Evolutionary conservation across 2,329 filamentous ascomycete species (phyloP).

Genomic region (Aspergillus pseudoterreus): DNA sequence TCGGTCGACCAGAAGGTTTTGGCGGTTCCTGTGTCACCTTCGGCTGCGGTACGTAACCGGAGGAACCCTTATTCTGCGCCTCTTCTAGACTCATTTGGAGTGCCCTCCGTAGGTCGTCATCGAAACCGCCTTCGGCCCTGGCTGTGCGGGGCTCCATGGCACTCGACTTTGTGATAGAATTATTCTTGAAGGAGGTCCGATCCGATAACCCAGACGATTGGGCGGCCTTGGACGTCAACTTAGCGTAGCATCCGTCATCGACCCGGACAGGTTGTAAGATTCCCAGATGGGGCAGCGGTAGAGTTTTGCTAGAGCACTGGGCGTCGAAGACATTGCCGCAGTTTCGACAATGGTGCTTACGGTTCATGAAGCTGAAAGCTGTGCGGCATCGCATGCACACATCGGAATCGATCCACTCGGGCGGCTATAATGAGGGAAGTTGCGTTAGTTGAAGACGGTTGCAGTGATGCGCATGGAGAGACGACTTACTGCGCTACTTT

Average conservation of each 20-base stretch:
- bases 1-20: slow-evolving; percentile 41
- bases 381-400: slow-evolving; percentile 98
- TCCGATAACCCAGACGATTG: slow-evolving; percentile 40
- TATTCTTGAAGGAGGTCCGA: slow-evolving; percentile 41
- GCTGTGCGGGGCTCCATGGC: slow-evolving; percentile 89
- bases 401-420: slow-evolving; percentile 96
- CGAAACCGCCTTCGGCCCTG: slow-evolving; percentile 83
- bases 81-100: slow-evolving; percentile 97
- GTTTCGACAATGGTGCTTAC: slow-evolving; percentile 97
- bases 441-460: slow-evolving; percentile 4
- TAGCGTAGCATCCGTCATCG: slow-evolving; percentile 91
- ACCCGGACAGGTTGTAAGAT: slow-evolving; percentile 89
- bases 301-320: slow-evolving; percentile 83
- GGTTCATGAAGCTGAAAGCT: slow-evolving; percentile 93
- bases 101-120: slow-evolving; percentile 90
- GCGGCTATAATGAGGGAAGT: slow-evolving; percentile 57
- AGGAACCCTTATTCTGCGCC: slow-evolving; percentile 67
- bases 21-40: slow-evolving; percentile 39
- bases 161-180: slow-evolving; percentile 61
- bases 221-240: slow-evolving; percentile 70
- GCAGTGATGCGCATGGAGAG: background rate
- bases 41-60: slow-evolving; percentile 68
- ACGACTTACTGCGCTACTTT: slow-evolving; percentile 80
- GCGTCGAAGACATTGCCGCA: slow-evolving; percentile 97
- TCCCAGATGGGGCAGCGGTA: slow-evolving; percentile 86